Evolutionary conservation across 345 rosid species (phyloP).

Genomic region (Excoecaria cochinchinensis): DNA sequence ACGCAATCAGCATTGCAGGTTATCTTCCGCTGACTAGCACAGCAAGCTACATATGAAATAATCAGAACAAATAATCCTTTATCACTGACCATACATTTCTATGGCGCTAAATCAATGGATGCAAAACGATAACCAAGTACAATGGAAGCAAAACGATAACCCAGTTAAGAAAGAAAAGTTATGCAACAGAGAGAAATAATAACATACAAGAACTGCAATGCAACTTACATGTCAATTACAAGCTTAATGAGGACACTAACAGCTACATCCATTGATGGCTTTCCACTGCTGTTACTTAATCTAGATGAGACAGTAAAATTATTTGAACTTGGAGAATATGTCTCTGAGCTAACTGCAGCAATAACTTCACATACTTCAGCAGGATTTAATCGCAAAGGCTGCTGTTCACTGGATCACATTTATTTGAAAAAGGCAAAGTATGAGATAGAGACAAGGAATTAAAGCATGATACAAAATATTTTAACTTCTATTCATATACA

Average conservation of each 20-base stretch:
- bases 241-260: constrained; percentile 97
- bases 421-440: constrained; percentile 19
- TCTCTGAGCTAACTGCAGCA: constrained; percentile 92
- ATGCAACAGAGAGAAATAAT: neutral
- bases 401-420: constrained; percentile 82
- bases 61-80: constrained; percentile 8
- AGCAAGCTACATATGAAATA: constrained; percentile 1
- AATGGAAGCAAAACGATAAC: too few species aligned
- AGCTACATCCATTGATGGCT: constrained; percentile 93
- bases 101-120: neutral
- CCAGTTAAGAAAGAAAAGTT: neutral
- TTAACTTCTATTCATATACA: neutral
- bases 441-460: constrained; percentile 16
- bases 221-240: constrained; percentile 87
- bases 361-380: constrained; percentile 95
- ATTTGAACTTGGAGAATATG: constrained; percentile 56
- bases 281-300: constrained; percentile 73
- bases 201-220: neutral
- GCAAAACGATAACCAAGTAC: neutral
- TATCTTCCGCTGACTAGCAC: neutral
- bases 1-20: neutral
- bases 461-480: constrained; percentile 11
- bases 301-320: constrained; percentile 68
- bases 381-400: constrained; percentile 78
- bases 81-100: constrained; percentile 8